phyloP scores from a whole-genome alignment of 1,284 basidiomycete species.

The Cryptococcus sp. region DNA sequence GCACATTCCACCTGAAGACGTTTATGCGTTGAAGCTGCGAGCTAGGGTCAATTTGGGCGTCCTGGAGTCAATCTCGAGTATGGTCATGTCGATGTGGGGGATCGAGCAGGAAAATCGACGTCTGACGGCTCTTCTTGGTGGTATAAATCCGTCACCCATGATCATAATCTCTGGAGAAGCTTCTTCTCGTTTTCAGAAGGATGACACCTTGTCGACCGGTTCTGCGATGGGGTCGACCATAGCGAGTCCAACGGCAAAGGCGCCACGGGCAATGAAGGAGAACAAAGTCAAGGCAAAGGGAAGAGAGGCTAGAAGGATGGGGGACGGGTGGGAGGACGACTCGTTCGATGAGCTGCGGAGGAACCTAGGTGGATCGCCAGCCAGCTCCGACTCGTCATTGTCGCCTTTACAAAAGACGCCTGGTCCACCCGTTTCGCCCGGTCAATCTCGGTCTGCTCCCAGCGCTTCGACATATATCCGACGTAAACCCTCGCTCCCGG shows the following conservation, averaged over 20 bases:
- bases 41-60: slow-evolving; percentile 1
- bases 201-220: too few species aligned
- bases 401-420: too few species aligned
- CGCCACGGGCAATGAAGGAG: neutral
- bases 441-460: too few species aligned
- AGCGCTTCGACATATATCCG: too few species aligned
- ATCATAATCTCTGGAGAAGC: neutral
- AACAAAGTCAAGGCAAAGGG: neutral
- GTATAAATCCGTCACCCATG: neutral
- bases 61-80: neutral
- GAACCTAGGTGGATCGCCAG: neutral
- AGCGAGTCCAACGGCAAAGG: neutral
- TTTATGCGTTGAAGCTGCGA: neutral
- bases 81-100: neutral
- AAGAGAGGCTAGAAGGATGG: neutral
- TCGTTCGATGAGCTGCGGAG: neutral
- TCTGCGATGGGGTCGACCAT: too few species aligned
- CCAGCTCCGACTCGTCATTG: too few species aligned
- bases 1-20: neutral
- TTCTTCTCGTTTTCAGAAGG: too few species aligned
- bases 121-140: neutral
- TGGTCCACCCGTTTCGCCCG: too few species aligned
- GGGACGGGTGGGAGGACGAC: neutral
- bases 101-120: neutral
- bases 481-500: too few species aligned